phyloP scores from a whole-genome alignment of 2,329 filamentous ascomycete species.

The Fonsecaea erecta region DNA sequence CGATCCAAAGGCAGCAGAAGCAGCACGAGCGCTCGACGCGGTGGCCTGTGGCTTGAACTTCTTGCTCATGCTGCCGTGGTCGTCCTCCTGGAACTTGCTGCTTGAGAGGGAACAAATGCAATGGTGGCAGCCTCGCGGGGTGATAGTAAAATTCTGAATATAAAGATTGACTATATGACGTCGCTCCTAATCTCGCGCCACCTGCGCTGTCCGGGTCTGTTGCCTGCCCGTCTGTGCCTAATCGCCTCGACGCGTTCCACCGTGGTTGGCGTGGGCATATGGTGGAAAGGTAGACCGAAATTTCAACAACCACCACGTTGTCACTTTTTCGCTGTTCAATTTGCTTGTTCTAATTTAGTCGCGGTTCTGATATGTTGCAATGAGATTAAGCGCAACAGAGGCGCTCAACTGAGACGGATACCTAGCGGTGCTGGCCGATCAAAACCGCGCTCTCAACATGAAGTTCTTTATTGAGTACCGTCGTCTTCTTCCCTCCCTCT shows the following conservation, averaged over 20 bases:
- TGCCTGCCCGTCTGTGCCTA: not conserved
- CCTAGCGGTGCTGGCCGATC: conserved; percentile 11
- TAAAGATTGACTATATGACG: conserved; percentile 1
- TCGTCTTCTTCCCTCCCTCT: not conserved
- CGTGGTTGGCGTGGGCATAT: not conserved
- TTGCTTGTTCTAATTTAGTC: not conserved
- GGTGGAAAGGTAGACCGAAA: not conserved
- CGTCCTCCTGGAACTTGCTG: conserved; percentile 14
- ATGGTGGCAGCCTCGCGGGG: conserved; percentile 2
- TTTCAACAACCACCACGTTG: not conserved
- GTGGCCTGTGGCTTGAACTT: conserved; percentile 68
- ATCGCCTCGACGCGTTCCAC: not conserved
- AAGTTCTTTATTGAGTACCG: conserved; percentile 76
- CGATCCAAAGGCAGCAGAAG: conserved; percentile 51
- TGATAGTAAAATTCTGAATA: conserved; percentile 3
- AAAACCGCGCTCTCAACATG: conserved; percentile 57
- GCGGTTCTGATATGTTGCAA: not conserved
- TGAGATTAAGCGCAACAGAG: not conserved
- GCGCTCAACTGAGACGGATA: not conserved
- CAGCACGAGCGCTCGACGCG: conserved; percentile 66
- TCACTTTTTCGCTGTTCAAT: not conserved
- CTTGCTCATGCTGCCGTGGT: conserved; percentile 58
- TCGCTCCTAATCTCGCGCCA: not conserved
- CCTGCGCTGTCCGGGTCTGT: not conserved
- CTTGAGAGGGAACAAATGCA: not conserved